Conservation (phyloP, 805 yeast species). For the Candida taoyuanica region DNA sequence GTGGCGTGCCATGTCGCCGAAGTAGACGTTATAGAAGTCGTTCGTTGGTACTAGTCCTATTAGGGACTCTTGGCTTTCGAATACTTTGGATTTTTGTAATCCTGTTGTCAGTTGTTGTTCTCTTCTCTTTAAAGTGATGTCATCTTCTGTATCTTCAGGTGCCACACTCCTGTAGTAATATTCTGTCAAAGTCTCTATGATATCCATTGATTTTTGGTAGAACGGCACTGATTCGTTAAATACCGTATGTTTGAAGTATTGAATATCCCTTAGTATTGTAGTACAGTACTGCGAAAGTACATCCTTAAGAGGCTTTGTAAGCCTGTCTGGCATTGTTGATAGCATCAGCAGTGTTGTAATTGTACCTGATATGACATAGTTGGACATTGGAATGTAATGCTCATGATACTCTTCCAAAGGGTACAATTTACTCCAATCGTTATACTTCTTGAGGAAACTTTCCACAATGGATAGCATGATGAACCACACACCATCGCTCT, state of each 20-base stretch:
- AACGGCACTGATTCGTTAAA: conserved; percentile 20
- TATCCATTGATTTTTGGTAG: conserved; percentile 15
- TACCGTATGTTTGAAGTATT: conserved; percentile 6
- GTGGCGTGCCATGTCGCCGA: conserved; percentile 15
- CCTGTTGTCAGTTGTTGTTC: conserved; percentile 10
- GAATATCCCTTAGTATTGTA: conserved; percentile 10
- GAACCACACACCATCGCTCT: conserved; percentile 19
- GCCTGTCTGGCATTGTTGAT: conserved; percentile 11
- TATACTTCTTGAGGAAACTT: conserved; percentile 19
- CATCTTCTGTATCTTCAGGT: too few relatives aligned
- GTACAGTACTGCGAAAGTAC: conserved; percentile 13
- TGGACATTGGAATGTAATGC: conserved; percentile 15
- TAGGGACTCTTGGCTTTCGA: conserved; percentile 17
- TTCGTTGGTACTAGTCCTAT: conserved; percentile 21
- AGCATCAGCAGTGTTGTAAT: conserved; percentile 12
- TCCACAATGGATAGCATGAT: conserved; percentile 22
- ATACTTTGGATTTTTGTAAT: conserved; percentile 16
- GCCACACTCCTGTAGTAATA: too few relatives aligned
- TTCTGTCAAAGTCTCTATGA: conserved; percentile 1
- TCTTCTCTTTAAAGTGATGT: conserved; percentile 2
- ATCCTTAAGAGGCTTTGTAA: conserved; percentile 14
- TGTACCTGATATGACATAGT: conserved; percentile 12
- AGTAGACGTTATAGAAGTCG: conserved; percentile 21
- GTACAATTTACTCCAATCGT: conserved; percentile 13
- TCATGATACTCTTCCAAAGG: conserved; percentile 13